Evolutionary conservation across 352 stramenopile species (phyloP), one percentile per base, ranked within the genome.

Genomic region (Phytopythium chamaehyphon): DNA sequence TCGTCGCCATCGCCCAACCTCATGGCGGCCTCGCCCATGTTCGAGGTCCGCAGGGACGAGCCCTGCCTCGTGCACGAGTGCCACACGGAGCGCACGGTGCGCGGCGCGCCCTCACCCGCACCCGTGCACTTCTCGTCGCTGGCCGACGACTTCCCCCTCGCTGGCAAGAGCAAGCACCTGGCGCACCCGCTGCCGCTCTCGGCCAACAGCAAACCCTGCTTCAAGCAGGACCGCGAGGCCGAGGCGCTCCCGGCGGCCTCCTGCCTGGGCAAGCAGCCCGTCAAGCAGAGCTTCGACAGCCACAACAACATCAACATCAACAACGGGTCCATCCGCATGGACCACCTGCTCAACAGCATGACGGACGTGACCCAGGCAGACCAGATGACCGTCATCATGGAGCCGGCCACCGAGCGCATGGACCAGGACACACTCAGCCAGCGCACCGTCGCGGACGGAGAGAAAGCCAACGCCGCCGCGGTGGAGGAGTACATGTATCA

Each of bases 41-140:
- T 58, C 18, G 66, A 64, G n/a, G 62, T 59, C 9, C 54, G 61
- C 4, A 54, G 60, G 19, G 68, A 70, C 48, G 38, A 72, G 18
- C 26, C 40, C 15, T 46, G 40, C 40, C 40, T 46, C 40, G 26
- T 51, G 12, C 55, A 55, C 45, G 53, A 67, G 31, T 51, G 45
- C 39, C 31, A 61, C 16, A 63, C 66, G 53, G 52, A 61, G 21
- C 40, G 28, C 2, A 51, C 40, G n/a, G 35, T 54, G 14, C 38
- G 47, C 16, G 48, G 54, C 35, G 44, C 54, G 14, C 40, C 51
- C 6, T 24, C 44, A 15, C 46, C 46, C 18, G 46, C 6, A 19
- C 63, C 46, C 9, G 28, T 9, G 18, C 63, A 65, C 31, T 90
- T 90, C 55, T 76, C 63, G 36, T 87, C 76, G 35, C 81, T 90